A percentile compares a stretch with the other conserved stretches of the same genome.
These are phyloP conservation scores for Talaromyces thailandensis DNA, from an alignment of 495 filamentous ascomycete species.

Conservation along the genomic window DNA sequence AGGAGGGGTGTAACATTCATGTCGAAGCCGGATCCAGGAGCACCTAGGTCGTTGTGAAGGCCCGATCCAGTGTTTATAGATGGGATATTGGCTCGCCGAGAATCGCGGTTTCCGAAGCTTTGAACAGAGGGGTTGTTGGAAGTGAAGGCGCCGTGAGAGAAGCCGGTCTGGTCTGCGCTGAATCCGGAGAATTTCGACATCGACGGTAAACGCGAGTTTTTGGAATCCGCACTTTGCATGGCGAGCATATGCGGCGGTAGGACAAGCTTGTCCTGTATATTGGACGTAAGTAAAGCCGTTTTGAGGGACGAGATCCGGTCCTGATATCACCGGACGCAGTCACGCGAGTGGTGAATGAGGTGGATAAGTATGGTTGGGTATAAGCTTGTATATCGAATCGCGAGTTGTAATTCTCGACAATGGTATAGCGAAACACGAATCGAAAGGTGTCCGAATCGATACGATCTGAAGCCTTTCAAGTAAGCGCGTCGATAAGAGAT, in stretches of 20 bases:
- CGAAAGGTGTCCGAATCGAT: background rate
- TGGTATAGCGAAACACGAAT: no score
- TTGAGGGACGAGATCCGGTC: conserved; percentile 30
- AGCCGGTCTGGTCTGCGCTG: conserved; percentile 69
- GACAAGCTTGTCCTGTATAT: conserved; percentile 64
- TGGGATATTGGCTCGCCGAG: conserved; percentile 77
- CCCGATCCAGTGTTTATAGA: conserved; percentile 74
- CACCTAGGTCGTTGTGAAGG: conserved; percentile 65
- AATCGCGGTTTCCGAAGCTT: conserved; percentile 75
- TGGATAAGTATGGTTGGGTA: background rate
- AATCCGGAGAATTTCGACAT: conserved; percentile 60
- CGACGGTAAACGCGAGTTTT: conserved; percentile 43
- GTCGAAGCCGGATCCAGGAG: conserved; percentile 81
- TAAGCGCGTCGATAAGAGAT: background rate
- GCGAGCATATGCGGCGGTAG: conserved; percentile 68
- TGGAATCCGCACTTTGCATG: conserved; percentile 77
- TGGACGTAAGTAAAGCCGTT: conserved; percentile 62
- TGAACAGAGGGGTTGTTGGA: conserved; percentile 60
- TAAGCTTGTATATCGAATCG: background rate
- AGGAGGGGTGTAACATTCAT: conserved; percentile 98
- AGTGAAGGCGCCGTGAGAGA: conserved; percentile 82
- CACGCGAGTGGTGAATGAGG: background rate
- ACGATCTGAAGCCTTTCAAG: background rate
- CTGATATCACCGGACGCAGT: conserved; percentile 10
- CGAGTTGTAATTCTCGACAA: background rate